Evolutionary conservation across 2,329 filamentous ascomycete species (phyloP).

Genomic region (Hirsutella thompsonii): DNA sequence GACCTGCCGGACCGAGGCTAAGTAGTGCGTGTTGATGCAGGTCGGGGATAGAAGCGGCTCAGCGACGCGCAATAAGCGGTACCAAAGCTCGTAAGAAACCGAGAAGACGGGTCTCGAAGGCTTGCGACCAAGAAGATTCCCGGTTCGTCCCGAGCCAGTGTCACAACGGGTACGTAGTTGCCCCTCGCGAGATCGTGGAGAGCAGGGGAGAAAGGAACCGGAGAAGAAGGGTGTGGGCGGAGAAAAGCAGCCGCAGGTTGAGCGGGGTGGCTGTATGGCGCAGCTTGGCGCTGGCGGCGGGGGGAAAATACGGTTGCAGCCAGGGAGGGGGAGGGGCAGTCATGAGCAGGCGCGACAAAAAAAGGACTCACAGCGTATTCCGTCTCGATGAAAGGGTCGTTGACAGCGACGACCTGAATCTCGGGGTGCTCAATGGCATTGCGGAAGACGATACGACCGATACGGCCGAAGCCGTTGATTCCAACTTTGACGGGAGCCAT

Average conservation of each 20-base stretch:
- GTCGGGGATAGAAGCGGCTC: too few species aligned
- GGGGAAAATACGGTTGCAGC: slow-evolving; percentile 5
- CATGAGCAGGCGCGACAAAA: background rate
- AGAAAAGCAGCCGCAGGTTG: background rate
- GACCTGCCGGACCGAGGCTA: background rate
- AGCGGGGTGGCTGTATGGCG: background rate
- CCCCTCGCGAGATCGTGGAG: background rate
- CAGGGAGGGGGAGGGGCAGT: slow-evolving; percentile 1
- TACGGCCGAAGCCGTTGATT: slow-evolving; percentile 99
- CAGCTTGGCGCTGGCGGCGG: background rate
- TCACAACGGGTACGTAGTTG: background rate
- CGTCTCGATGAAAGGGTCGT: slow-evolving; percentile 98
- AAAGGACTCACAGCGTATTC: slow-evolving; percentile 77
- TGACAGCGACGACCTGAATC: slow-evolving; percentile 89
- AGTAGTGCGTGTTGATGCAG: background rate
- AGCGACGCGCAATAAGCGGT: too few species aligned
- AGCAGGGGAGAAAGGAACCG: background rate
- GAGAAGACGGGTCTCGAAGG: too few species aligned
- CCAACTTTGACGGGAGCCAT: slow-evolving; percentile 60
- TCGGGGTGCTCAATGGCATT: slow-evolving; percentile 86
- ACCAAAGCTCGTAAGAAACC: too few species aligned
- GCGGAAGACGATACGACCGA: slow-evolving; percentile 98
- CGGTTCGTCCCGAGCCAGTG: background rate
- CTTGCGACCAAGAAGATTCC: too few species aligned
- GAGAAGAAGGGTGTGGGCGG: background rate